These are phyloP conservation scores for Macrocystidia cucumis DNA, from an alignment of 1,284 basidiomycete species.

Conservation along the genomic window DNA sequence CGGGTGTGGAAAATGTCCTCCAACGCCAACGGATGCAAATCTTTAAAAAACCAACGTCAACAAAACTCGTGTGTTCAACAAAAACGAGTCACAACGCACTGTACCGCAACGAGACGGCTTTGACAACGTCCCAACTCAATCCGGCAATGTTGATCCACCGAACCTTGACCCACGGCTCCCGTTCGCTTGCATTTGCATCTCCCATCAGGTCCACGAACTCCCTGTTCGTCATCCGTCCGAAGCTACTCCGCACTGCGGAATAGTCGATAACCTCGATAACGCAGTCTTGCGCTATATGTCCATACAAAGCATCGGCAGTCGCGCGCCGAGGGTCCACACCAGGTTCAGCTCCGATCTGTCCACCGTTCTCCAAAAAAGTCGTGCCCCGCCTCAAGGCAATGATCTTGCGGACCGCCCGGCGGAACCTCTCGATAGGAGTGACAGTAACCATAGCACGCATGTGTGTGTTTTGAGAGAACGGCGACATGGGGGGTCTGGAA, in stretches of 20 bases:
- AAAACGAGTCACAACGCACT: constrained; percentile 26
- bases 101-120: constrained; percentile 54
- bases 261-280: constrained; percentile 58
- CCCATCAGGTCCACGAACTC: constrained; percentile 46
- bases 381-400: constrained; percentile 50
- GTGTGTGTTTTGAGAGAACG: too few relatives aligned
- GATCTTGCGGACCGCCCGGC: constrained; percentile 42
- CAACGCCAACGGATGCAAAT: constrained; percentile 61
- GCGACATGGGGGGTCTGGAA: too few relatives aligned
- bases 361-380: constrained; percentile 24
- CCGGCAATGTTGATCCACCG: constrained; percentile 69
- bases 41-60: constrained; percentile 21
- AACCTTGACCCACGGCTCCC: constrained; percentile 51
- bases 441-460: not conserved
- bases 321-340: constrained; percentile 52
- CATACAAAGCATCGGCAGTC: constrained; percentile 40
- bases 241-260: constrained; percentile 41
- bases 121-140: constrained; percentile 66
- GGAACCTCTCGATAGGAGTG: constrained; percentile 40
- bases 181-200: constrained; percentile 26
- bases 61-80: not conserved
- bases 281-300: constrained; percentile 48
- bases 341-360: constrained; percentile 48
- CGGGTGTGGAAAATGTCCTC: constrained; percentile 59
- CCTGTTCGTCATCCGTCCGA: constrained; percentile 44